Evolutionary conservation across 306 rosid genomes (phyloP), one percentile per base, ranked within the genome.

Genomic region (Oemleria cerasiformis): DNA sequence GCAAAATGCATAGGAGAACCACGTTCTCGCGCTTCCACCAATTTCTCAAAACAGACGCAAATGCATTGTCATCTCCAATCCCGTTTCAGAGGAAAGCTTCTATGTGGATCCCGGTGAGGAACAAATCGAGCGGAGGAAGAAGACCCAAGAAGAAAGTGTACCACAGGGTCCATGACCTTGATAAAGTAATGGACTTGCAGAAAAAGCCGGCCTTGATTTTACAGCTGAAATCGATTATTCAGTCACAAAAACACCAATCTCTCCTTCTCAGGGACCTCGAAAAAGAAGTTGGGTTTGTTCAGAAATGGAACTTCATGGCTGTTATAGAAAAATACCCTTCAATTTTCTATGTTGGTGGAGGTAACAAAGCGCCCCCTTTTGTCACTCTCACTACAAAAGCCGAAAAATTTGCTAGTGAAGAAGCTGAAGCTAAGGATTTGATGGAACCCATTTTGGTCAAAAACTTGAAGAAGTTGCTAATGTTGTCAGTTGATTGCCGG

Each of bases 231-330:
- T 73, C 90, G 77, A 84, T 91, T 51, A 80, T 93, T 68, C 88
- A 83, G 76, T 88, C 92, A 20, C 91, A 87, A 9, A 84, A 79
- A 16, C 41, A 73, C 12, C 69, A 56, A 51, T 57, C 48, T 30
- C 63, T 82, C 48, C 85, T 84, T 76, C 86, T 82, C 65, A 82
- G 90, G 53, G 81, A 90, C 84, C 87, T 90, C 16, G 94, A 93
- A 82, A 93, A 93, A 61, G 82, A 93, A 73, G 94, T 88, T 39
- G 97, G 97, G 25, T 84, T 93, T 62, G 94, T 93, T 43, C 85
- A 86, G 65, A 93, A 93, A 70, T 93, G 97, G 98, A 86, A 86
- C 70, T 93, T 91, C 78, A 91, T 93, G 96, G 78, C 82, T 39
- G 92, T 77, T 50, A 84, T 93, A 3, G 84, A 93, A 75, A 86